phyloP scores from a whole-genome alignment of 1,139 yeast species.

The Yamadazyma atlantica region DNA sequence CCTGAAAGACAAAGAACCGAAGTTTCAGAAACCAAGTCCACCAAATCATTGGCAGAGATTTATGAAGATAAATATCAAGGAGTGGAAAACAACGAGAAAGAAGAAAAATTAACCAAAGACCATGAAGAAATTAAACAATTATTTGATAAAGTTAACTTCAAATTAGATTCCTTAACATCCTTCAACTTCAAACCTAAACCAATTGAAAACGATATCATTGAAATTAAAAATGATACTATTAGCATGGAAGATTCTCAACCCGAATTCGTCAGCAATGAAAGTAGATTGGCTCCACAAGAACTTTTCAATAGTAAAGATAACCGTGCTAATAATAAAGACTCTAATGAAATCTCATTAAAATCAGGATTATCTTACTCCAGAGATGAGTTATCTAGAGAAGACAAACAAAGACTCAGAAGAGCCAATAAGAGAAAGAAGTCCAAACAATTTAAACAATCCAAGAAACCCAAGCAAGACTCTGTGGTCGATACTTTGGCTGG shows the following conservation, averaged over 20 bases:
- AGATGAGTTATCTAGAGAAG: conserved; percentile 82
- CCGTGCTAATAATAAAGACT: conserved; percentile 20
- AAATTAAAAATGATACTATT: conserved; percentile 78
- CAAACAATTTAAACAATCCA: conserved; percentile 45
- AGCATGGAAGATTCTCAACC: conserved; percentile 98
- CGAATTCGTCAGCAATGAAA: conserved; percentile 67
- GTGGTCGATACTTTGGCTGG: conserved; percentile 72
- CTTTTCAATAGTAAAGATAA: conserved; percentile 62
- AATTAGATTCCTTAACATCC: conserved; percentile 84
- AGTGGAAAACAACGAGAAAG: conserved; percentile 35
- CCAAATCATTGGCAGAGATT: conserved; percentile 85
- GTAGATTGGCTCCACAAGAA: conserved; percentile 95
- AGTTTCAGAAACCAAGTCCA: conserved; percentile 80
- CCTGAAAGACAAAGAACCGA: conserved; percentile 53
- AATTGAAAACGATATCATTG: conserved; percentile 66
- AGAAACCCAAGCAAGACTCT: conserved; percentile 29
- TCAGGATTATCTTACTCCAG: conserved; percentile 83
- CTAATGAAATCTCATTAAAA: conserved; percentile 64
- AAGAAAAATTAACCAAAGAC: conserved; percentile 64
- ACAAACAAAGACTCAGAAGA: conserved; percentile 83
- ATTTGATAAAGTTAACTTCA: conserved; percentile 62
- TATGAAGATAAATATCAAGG: conserved; percentile 82
- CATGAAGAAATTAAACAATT: conserved; percentile 77
- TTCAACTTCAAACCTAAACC: conserved; percentile 95
- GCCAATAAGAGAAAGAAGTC: conserved; percentile 81